phyloP scores from a whole-genome alignment of 2,329 filamentous ascomycete species.

The Phyllosticta paracitricarpa region DNA sequence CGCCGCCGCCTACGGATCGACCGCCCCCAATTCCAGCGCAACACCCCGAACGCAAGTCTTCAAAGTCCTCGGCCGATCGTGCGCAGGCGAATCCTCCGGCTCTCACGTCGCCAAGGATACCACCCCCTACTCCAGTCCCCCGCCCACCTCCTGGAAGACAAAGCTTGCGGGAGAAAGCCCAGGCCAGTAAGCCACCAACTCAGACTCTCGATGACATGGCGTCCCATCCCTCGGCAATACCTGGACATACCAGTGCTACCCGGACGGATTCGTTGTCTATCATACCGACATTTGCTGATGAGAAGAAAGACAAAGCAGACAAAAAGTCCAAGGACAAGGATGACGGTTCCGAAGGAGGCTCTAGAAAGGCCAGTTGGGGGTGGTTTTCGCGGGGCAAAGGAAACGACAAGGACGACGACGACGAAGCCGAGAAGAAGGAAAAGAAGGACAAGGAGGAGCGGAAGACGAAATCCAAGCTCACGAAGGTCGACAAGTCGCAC shows the following conservation, averaged over 20 bases:
- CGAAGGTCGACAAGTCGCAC: constrained; percentile 45
- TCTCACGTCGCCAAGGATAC: constrained; percentile 5
- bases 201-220: constrained; percentile 56
- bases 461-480: constrained; percentile 52
- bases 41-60: constrained; percentile 44
- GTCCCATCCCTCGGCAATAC: constrained; percentile 56
- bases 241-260: constrained; percentile 49
- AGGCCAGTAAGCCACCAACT: constrained; percentile 29
- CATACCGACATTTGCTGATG: constrained; percentile 66
- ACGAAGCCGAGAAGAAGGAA: constrained; percentile 46
- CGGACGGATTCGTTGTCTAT: constrained; percentile 71
- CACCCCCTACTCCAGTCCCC: background rate
- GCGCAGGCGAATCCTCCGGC: constrained; percentile 6
- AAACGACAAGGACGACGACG: constrained; percentile 60
- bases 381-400: constrained; percentile 64
- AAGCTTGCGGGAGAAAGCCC: constrained; percentile 19
- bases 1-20: constrained; percentile 35
- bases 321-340: constrained; percentile 61
- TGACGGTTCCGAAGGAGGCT: constrained; percentile 49
- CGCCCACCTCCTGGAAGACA: constrained; percentile 9
- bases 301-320: constrained; percentile 66
- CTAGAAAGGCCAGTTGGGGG: constrained; percentile 74
- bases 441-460: constrained; percentile 33
- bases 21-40: constrained; percentile 16
- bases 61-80: constrained; percentile 23